phyloP scores from a whole-genome alignment of 139 green algal genomes.

The Haematococcus lacustris region DNA sequence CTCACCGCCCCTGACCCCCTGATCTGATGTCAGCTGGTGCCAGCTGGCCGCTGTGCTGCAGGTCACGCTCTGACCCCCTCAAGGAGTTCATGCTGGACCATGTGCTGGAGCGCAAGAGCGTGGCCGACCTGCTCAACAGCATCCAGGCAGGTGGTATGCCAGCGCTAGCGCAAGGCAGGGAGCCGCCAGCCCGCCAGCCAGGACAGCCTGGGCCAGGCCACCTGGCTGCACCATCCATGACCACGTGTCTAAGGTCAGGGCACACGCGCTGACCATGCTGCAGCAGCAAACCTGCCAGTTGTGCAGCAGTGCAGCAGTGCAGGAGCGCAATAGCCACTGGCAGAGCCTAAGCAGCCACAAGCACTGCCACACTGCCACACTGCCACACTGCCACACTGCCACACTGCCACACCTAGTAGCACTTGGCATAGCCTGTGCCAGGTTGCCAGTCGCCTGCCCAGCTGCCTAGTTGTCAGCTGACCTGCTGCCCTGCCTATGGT shows the following conservation, averaged over 20 bases:
- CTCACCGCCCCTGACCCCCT: not conserved
- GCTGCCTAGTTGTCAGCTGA: too few species aligned
- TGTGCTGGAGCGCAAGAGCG: conserved; percentile 69
- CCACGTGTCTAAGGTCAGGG: not conserved
- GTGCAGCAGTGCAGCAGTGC: too few species aligned
- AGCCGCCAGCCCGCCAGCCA: too few species aligned
- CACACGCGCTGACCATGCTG: conserved; percentile 46
- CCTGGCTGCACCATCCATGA: not conserved
- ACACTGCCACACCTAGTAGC: too few species aligned
- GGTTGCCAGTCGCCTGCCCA: too few species aligned
- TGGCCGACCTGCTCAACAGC: conserved; percentile 47
- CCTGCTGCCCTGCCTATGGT: too few species aligned
- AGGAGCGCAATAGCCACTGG: conserved; percentile 65
- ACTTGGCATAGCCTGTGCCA: too few species aligned
- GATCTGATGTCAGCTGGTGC: too few species aligned
- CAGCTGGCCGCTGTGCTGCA: not conserved
- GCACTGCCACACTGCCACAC: too few species aligned
- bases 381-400: too few species aligned
- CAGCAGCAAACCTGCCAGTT: too few species aligned
- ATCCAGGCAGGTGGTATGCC: too few species aligned
- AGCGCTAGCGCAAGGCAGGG: conserved; percentile 14
- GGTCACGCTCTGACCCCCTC: not conserved
- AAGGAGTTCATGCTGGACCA: conserved; percentile 63
- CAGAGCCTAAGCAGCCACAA: conserved; percentile 58
- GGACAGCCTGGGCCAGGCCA: not conserved